These are phyloP conservation scores for Canariomyces notabilis DNA, from an alignment of 2,329 filamentous ascomycete species.

Conservation along the genomic window DNA sequence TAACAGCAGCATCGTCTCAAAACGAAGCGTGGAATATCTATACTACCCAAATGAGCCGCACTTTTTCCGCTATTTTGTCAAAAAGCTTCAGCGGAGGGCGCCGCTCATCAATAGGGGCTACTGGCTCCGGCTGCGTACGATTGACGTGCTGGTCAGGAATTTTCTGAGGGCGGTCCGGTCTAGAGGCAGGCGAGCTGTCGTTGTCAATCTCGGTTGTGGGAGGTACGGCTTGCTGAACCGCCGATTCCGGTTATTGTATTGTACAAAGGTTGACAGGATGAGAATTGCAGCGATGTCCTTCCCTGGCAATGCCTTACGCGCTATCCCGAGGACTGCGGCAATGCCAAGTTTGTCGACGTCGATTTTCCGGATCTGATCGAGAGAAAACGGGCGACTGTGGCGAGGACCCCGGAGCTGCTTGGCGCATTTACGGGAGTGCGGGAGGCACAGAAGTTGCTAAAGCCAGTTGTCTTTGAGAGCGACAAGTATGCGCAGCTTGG, in stretches of 20 bases:
- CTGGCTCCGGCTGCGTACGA: conserved; percentile 76
- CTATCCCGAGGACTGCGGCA: conserved; percentile 52
- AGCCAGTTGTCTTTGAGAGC: conserved; percentile 54
- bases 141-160: conserved; percentile 67
- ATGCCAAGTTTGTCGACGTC: conserved; percentile 72
- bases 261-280: neutral
- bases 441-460: neutral
- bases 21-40: conserved; percentile 83
- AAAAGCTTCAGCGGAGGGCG: conserved; percentile 74
- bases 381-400: conserved; percentile 66
- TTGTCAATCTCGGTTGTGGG: conserved; percentile 84
- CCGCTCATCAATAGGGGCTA: conserved; percentile 89
- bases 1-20: conserved; percentile 86
- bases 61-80: conserved; percentile 84
- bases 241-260: neutral
- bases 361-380: conserved; percentile 78
- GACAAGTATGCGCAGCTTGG: conserved; percentile 72
- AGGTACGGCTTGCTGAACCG: conserved; percentile 48
- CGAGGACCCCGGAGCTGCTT: conserved; percentile 56
- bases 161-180: conserved; percentile 51
- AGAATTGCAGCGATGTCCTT: conserved; percentile 64
- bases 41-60: conserved; percentile 75
- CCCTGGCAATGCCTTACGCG: conserved; percentile 76
- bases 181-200: conserved; percentile 57
- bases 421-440: conserved; percentile 42